Percentiles rank a stretch among this genome's conserved stretches.
phyloP scores from a whole-genome alignment of 2,329 filamentous ascomycete species.

The Macrophomina pseudophaseolina region DNA sequence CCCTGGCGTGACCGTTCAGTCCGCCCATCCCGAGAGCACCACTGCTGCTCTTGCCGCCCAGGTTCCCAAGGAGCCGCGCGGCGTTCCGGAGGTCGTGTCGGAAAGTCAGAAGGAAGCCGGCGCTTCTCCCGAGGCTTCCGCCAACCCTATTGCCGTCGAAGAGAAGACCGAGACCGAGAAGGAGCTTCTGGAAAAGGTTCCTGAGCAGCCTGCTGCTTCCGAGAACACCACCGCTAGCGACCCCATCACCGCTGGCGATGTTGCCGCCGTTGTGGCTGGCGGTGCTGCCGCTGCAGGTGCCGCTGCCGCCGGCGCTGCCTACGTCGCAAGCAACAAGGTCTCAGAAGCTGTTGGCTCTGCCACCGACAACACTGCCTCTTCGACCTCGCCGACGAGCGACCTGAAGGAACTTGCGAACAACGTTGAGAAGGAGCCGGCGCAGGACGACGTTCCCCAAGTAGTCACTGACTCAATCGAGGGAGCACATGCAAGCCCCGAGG shows the following conservation, averaged over 20 bases:
- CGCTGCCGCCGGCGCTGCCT: slow-evolving; percentile 47
- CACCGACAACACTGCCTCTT: slow-evolving; percentile 31
- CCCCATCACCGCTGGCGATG: slow-evolving; percentile 46
- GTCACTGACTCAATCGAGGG: slow-evolving; percentile 49
- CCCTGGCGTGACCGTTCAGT: slow-evolving; percentile 48
- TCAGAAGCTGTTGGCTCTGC: slow-evolving; percentile 34
- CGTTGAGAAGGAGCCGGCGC: background rate
- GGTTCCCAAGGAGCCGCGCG: slow-evolving; percentile 51
- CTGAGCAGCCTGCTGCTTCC: slow-evolving; percentile 61
- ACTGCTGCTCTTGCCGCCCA: slow-evolving; percentile 53
- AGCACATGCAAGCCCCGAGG: slow-evolving; percentile 70
- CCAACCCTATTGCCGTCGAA: slow-evolving; percentile 66
- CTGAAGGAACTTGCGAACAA: slow-evolving; percentile 19
- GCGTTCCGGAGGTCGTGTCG: slow-evolving; percentile 66
- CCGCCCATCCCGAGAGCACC: slow-evolving; percentile 50
- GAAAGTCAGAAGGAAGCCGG: slow-evolving; percentile 73
- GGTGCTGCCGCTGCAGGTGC: slow-evolving; percentile 47
- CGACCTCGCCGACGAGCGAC: slow-evolving; percentile 12
- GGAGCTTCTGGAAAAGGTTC: slow-evolving; percentile 71
- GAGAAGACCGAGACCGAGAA: slow-evolving; percentile 75
- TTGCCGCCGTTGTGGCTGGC: slow-evolving; percentile 52
- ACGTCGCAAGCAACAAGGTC: slow-evolving; percentile 43
- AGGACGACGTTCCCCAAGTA: slow-evolving; percentile 21
- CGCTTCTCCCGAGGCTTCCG: slow-evolving; percentile 70
- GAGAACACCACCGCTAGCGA: slow-evolving; percentile 50